These are phyloP conservation scores for Metschnikowia baotianmanensis DNA, from an alignment of 805 yeast genomes.

Conservation along the genomic window DNA sequence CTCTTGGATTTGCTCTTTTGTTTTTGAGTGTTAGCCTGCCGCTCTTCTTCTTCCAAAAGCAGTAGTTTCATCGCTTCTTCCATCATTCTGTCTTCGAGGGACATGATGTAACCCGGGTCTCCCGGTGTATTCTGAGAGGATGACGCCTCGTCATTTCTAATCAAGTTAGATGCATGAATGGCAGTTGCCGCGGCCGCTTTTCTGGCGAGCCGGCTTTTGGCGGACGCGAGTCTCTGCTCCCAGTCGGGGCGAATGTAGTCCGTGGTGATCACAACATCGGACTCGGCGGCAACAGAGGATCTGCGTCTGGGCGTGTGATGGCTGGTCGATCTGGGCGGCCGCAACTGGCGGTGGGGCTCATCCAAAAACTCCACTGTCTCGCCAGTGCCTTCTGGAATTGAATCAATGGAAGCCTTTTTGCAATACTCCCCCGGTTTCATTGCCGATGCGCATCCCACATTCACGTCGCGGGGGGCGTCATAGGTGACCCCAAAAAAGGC, in stretches of 20 bases:
- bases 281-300: slow-evolving; percentile 59
- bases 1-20: slow-evolving; percentile 1
- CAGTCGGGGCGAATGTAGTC: slow-evolving; percentile 91
- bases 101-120: slow-evolving; percentile 14
- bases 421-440: slow-evolving; percentile 45
- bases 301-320: slow-evolving; percentile 23
- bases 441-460: slow-evolving; percentile 56
- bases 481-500: slow-evolving; percentile 82
- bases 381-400: slow-evolving; percentile 10
- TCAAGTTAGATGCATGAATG: slow-evolving; percentile 80
- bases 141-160: slow-evolving; percentile 35
- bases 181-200: slow-evolving; percentile 94
- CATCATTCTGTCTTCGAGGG: slow-evolving; percentile 68
- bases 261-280: slow-evolving; percentile 70
- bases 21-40: slow-evolving; percentile 20
- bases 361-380: slow-evolving; percentile 5
- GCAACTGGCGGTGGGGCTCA: slow-evolving; percentile 1
- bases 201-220: slow-evolving; percentile 75
- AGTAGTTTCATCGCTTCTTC: slow-evolving; percentile 80
- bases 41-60: slow-evolving; percentile 64
- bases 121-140: not conserved
- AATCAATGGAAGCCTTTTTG: slow-evolving; percentile 9
- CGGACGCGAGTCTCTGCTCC: slow-evolving; percentile 71
- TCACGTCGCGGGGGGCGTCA: slow-evolving; percentile 54
- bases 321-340: slow-evolving; percentile 2